Evolutionary conservation across 192 early-diverging fungal species (phyloP), one percentile per base, ranked within the genome.

Genomic region (Rhizoclosmatium sp.): DNA sequence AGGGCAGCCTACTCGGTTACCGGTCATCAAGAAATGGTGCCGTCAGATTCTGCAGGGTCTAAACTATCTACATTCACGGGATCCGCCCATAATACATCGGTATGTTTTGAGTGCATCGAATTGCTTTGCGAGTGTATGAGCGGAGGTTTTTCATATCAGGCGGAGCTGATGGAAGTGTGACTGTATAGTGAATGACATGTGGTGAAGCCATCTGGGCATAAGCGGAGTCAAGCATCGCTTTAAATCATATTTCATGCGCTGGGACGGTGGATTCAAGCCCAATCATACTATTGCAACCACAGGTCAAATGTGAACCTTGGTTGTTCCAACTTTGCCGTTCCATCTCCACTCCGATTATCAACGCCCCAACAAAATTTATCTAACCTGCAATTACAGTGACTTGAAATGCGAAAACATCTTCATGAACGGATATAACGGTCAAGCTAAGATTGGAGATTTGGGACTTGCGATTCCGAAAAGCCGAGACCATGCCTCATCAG

Each of bases 401-500:
- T 68, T 89, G 4, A 89, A 89, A 66, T 89, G 85, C 65, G 86
- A 90, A 71, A 96, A 96, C 71, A 93, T 96, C 42, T 96, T 96
- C 75, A 94, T 96, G 75, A 96, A 95, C 76, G 94, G 94, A 51
- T 92, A 92, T 66, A 93, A 95, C 76, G 95, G 95, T 65, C 90
- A 93, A 82, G 92, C 93, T 39, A 96, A 95, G 79, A 95, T 95
- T 80, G 95, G 95, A 3, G 95, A 96, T 78, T 85, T 96, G 64
- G 95, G 95, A 9, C 83, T 93, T 10, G 93, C 93, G 7, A 87
- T 90, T 4, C 87, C 92, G 44, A 92, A 92, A 56, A 79, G 84
- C 71, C 60, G 81, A 21, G 90, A 92, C 49, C 92, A 93, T 80
- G 85, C 89, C 39, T 91, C 91, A 3, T 91, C 90, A n/a, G 92